Conservation (phyloP, 768 basidiomycete species). For the Chiua virens region DNA sequence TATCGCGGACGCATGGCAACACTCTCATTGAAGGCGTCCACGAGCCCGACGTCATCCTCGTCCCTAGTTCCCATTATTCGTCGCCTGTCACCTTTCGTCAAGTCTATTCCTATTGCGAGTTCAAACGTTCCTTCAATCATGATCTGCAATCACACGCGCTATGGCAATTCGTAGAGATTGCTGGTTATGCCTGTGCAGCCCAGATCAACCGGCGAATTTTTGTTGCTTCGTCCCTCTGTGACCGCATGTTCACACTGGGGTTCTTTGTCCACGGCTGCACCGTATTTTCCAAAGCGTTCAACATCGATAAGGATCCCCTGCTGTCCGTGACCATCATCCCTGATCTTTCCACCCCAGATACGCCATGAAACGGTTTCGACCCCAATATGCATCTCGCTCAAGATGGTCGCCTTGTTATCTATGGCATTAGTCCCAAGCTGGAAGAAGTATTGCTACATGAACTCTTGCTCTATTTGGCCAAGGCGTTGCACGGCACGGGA, state of each 20-base stretch:
- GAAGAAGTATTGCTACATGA: too few relatives aligned
- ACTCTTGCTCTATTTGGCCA: too few relatives aligned
- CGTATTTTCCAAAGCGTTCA: neutral
- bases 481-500: too few relatives aligned
- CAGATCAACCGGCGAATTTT: neutral
- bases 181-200: neutral
- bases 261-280: neutral
- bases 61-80: neutral
- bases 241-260: neutral
- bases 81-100: neutral
- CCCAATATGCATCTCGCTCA: too few relatives aligned
- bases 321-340: neutral
- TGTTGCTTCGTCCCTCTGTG: neutral
- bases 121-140: neutral
- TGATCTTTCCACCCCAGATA: neutral
- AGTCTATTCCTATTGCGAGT: neutral
- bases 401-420: too few relatives aligned
- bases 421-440: too few relatives aligned
- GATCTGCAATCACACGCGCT: neutral
- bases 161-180: neutral
- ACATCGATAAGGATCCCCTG: neutral
- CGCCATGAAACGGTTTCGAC: neutral
- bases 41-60: neutral
- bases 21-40: neutral
- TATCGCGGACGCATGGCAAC: neutral